These are phyloP conservation scores for Sporothrix globosa DNA, from an alignment of 2,329 filamentous ascomycete species.

Conservation along the genomic window DNA sequence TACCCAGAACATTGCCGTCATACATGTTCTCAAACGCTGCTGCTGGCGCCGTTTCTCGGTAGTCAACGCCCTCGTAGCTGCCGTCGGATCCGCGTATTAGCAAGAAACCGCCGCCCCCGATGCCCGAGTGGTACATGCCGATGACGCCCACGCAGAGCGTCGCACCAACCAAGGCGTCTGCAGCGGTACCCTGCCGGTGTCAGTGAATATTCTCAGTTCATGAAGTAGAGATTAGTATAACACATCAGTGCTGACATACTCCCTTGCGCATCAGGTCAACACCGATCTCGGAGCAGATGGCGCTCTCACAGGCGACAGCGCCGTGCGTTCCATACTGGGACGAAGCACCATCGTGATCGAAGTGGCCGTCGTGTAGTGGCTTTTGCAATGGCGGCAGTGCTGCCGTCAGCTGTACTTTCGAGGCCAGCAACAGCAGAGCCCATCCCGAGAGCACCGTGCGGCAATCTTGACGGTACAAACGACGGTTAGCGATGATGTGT, in stretches of 20 bases:
- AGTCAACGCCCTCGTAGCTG: constrained; percentile 85
- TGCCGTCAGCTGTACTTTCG: not conserved
- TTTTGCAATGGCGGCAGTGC: constrained; percentile 30
- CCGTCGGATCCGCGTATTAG: constrained; percentile 73
- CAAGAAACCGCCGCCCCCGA: constrained; percentile 91
- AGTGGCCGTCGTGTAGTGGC: constrained; percentile 20
- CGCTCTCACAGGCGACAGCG: constrained; percentile 71
- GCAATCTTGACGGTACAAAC: not conserved
- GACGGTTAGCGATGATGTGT: not conserved
- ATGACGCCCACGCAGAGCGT: constrained; percentile 75
- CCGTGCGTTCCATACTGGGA: constrained; percentile 46
- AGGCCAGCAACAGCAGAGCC: constrained; percentile 29
- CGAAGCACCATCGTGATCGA: not conserved
- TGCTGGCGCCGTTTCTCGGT: constrained; percentile 82
- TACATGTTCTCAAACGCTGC: constrained; percentile 87
- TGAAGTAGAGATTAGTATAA: not conserved
- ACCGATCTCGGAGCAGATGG: constrained; percentile 70
- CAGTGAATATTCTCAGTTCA: not conserved
- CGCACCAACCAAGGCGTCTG: constrained; percentile 74
- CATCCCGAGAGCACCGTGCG: constrained; percentile 8
- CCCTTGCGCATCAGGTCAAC: constrained; percentile 61
- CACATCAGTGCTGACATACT: constrained; percentile 41
- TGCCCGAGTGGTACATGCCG: constrained; percentile 77
- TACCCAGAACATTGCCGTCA: constrained; percentile 66
- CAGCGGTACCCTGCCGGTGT: constrained; percentile 66